phyloP scores from a whole-genome alignment of 1,284 basidiomycete genomes.

The Sporisorium reilianum region DNA sequence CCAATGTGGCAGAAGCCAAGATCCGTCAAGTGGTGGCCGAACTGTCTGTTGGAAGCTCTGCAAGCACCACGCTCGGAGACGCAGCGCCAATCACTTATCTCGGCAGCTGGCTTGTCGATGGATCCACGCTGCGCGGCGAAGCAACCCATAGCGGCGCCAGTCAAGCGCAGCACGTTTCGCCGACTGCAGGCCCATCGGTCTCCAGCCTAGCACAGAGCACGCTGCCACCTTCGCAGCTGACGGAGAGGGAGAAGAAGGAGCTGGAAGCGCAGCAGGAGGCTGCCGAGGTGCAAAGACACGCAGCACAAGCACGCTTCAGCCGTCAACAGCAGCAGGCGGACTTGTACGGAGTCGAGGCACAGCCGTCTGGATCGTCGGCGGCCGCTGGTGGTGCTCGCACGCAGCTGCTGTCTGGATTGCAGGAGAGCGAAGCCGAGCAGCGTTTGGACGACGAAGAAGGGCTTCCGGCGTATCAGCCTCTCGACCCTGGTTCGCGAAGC shows the following conservation, averaged over 20 bases:
- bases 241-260: constrained; percentile 40
- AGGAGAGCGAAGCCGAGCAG: constrained; percentile 38
- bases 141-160: not conserved
- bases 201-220: constrained; percentile 6
- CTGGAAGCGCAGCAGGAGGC: constrained; percentile 37
- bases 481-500: constrained; percentile 22
- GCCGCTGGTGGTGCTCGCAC: constrained; percentile 7
- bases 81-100: constrained; percentile 18
- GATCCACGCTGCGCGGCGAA: constrained; percentile 17
- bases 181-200: constrained; percentile 13
- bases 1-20: constrained; percentile 15
- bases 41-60: constrained; percentile 22
- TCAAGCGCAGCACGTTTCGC: not conserved
- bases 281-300: constrained; percentile 42
- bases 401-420: constrained; percentile 23
- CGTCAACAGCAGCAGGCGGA: constrained; percentile 42
- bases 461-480: constrained; percentile 39
- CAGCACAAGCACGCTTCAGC: constrained; percentile 26
- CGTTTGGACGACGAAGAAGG: constrained; percentile 34
- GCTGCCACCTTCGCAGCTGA: constrained; percentile 10
- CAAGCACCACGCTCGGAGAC: constrained; percentile 7
- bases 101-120: constrained; percentile 48
- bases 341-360: constrained; percentile 25
- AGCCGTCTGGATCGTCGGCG: constrained; percentile 11
- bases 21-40: constrained; percentile 32